phyloP scores from a whole-genome alignment of 331 rosid species.

The Rhamnella rubrinervis region DNA sequence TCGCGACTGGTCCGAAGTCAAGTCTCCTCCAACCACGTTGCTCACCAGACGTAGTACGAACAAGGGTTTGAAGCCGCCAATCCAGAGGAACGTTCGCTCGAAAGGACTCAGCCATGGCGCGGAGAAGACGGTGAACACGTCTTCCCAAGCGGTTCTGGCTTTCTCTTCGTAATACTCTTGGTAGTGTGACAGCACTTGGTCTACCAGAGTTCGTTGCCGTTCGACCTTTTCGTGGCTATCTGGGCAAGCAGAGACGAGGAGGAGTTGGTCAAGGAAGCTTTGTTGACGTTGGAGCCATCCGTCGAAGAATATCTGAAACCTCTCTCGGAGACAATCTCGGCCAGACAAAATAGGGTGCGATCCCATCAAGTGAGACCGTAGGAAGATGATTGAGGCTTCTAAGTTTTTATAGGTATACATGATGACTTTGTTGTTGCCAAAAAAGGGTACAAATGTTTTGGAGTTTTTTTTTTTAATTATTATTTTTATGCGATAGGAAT shows the following conservation, averaged over 20 bases:
- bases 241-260: not conserved
- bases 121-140: conserved; percentile 33
- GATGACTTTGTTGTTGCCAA: not conserved
- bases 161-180: conserved; percentile 31
- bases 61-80: conserved; percentile 37
- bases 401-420: too few species aligned
- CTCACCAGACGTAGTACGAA: conserved; percentile 28
- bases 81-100: conserved; percentile 43
- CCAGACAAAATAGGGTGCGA: too few species aligned
- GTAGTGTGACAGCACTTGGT: conserved; percentile 40
- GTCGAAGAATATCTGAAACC: conserved; percentile 23
- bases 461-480: not conserved
- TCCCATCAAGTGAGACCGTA: not conserved
- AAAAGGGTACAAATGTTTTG: not conserved
- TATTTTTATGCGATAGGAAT: too few species aligned
- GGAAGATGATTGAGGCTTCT: not conserved
- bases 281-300: conserved; percentile 31
- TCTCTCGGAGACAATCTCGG: not conserved
- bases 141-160: conserved; percentile 21
- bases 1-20: conserved; percentile 22
- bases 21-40: conserved; percentile 7
- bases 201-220: conserved; percentile 8
- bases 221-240: not conserved
- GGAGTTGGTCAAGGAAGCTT: conserved; percentile 25
- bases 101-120: conserved; percentile 41